Conservation (phyloP, 2,329 filamentous ascomycete species). For the Penicillium psychrosexuale region DNA sequence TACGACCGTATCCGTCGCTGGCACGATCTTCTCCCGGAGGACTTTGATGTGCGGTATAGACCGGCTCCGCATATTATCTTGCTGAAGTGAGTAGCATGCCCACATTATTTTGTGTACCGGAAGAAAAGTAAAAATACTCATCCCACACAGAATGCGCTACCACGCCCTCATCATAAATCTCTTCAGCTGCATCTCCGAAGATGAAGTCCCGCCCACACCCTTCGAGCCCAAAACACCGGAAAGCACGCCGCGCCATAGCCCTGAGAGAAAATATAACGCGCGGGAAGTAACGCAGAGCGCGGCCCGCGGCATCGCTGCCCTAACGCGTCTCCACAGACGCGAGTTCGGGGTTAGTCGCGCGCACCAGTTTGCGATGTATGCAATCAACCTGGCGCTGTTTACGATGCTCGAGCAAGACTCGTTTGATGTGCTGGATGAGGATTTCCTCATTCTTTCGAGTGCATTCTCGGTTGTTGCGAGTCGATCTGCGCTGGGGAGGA, state of each 20-base stretch:
- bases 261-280: slow-evolving; percentile 20
- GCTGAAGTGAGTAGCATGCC: slow-evolving; percentile 23
- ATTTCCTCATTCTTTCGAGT: slow-evolving; percentile 36
- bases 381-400: slow-evolving; percentile 39
- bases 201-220: slow-evolving; percentile 13
- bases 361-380: slow-evolving; percentile 39
- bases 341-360: slow-evolving; percentile 37
- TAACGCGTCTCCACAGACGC: slow-evolving; percentile 31
- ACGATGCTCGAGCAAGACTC: slow-evolving; percentile 28
- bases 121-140: neutral
- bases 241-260: slow-evolving; percentile 23
- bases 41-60: slow-evolving; percentile 25
- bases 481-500: slow-evolving; percentile 33
- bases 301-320: slow-evolving; percentile 30
- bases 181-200: slow-evolving; percentile 31
- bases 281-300: slow-evolving; percentile 28
- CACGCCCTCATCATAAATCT: slow-evolving; percentile 36
- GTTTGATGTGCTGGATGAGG: slow-evolving; percentile 35
- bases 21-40: slow-evolving; percentile 30
- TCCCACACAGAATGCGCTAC: slow-evolving; percentile 32
- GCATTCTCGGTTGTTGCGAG: slow-evolving; percentile 35
- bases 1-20: slow-evolving; percentile 32
- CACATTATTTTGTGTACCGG: neutral
- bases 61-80: slow-evolving; percentile 37
- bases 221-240: slow-evolving; percentile 30